Evolutionary conservation across 2,329 filamentous ascomycete genomes (phyloP).

Genomic region (Tolypocladium guangdongense): DNA sequence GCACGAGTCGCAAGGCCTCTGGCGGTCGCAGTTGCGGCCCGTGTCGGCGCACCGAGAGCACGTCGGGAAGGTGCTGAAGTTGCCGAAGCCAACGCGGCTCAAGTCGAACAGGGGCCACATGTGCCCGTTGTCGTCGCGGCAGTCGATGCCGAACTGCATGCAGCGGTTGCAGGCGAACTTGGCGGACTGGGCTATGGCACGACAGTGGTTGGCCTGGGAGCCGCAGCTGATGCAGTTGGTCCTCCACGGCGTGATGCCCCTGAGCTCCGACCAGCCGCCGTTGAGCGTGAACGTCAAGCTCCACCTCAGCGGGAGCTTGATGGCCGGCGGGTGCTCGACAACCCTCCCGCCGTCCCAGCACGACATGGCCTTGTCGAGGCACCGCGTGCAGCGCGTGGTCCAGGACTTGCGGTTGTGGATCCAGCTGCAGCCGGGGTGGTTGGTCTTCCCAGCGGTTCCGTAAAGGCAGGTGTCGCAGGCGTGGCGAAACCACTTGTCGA

Average conservation of each 20-base stretch:
- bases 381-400: slow-evolving; percentile 11
- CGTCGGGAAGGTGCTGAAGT: slow-evolving; percentile 11
- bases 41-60: slow-evolving; percentile 13
- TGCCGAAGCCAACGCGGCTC: slow-evolving; percentile 20
- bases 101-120: slow-evolving; percentile 16
- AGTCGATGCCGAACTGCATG: slow-evolving; percentile 19
- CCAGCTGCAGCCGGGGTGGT: slow-evolving; percentile 10
- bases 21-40: slow-evolving; percentile 21
- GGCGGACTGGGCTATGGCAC: slow-evolving; percentile 4
- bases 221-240: slow-evolving; percentile 8
- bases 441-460: slow-evolving; percentile 2
- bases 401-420: slow-evolving; percentile 9
- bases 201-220: slow-evolving; percentile 9
- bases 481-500: slow-evolving; percentile 11
- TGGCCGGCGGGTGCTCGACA: slow-evolving; percentile 1
- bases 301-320: slow-evolving; percentile 7
- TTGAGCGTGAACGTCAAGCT: slow-evolving; percentile 2
- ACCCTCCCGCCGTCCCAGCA: slow-evolving; percentile 11
- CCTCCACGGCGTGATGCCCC: slow-evolving; percentile 5
- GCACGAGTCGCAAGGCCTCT: slow-evolving; percentile 27
- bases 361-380: slow-evolving; percentile 5
- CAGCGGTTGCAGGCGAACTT: slow-evolving; percentile 15
- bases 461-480: slow-evolving; percentile 12
- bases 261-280: slow-evolving; percentile 9
- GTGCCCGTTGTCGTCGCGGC: slow-evolving; percentile 5